Evolutionary conservation across 2,329 filamentous ascomycete species (phyloP), one percentile per base, ranked within the genome.

Genomic region (Sarocladiaceae sp.): DNA sequence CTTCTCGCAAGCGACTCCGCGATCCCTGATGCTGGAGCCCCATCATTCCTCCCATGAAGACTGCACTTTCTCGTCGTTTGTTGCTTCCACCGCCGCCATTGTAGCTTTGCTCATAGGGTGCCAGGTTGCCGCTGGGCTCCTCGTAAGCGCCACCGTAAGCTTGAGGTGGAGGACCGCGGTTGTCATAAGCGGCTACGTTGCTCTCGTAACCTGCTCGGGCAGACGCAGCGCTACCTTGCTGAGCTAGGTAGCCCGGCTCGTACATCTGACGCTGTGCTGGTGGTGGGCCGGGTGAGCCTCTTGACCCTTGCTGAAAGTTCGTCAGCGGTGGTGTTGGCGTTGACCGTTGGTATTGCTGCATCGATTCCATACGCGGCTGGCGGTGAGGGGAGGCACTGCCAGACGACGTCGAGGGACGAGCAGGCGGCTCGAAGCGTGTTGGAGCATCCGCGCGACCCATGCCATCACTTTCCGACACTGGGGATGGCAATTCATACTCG

Each of bases 61-160:
- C 80, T 42, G 74, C 71, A 59, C 83, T 86, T 65, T 86, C 82
- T 48, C 83, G 76, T 47, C 80, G 73, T 61, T 74, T 79, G 36
- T 71, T 78, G 31, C 44, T 48, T 17, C 44, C 44, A 17, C 28
- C 17, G 55, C 59, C 60, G 20, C 58, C 56, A 31, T 60, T 60
- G 36, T 64, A 35, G 12, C 47, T 62, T 52, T 72, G 72, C 46
- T 78, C 74, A 54, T 66, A 60, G 15, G 59, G 54, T 20, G 55
- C 53, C 23, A 58, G 56, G 20, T 49, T 53, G 12, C 54, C 57
- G 51, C 51, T 59, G 33, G 50, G 47, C 20, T 42, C 48, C 52
- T 22, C 36, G 31, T 54, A 52, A n/a, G 35, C 53, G 3, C 26
- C 26, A 6, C 13, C 20, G 39, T 35, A 39, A 26, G 42, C 22